Evolutionary conservation across 2,329 filamentous ascomycete genomes (phyloP).

Genomic region (Fusarium caatingaense): DNA sequence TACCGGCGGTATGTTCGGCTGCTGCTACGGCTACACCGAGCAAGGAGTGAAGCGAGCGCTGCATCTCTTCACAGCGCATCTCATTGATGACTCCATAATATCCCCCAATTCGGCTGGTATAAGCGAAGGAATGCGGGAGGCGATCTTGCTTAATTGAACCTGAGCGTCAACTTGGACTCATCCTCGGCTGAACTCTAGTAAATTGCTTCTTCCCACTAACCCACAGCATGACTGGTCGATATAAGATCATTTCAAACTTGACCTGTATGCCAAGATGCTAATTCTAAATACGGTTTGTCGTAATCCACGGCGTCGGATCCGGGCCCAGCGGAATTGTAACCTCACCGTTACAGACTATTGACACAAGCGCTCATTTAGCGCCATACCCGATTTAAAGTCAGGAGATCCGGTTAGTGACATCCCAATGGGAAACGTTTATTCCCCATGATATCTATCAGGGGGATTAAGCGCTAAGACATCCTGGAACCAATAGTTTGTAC

Average conservation of each 20-base stretch:
- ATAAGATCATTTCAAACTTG: accelerated
- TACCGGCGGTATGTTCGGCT: too few relatives aligned
- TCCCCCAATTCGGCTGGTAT: neutral
- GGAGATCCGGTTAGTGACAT: neutral
- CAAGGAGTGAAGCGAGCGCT: too few relatives aligned
- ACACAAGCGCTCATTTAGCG: neutral
- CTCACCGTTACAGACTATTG: neutral
- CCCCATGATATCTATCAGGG: neutral
- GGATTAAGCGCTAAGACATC: neutral
- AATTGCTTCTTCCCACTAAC: neutral
- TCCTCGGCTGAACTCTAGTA: neutral
- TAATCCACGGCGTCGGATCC: neutral
- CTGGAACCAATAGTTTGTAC: neutral
- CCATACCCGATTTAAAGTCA: neutral
- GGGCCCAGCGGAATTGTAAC: neutral
- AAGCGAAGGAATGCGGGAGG: neutral
- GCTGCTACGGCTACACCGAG: too few relatives aligned
- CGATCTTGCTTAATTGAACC: too few relatives aligned
- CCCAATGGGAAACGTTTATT: neutral
- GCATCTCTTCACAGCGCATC: too few relatives aligned
- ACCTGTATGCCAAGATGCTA: neutral
- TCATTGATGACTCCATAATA: too few relatives aligned
- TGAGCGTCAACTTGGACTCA: too few relatives aligned
- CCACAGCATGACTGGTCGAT: neutral
- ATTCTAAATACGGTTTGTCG: neutral